Evolutionary conservation across 2,329 filamentous ascomycete genomes (phyloP).

Genomic region (Amylocarpus encephaloides): DNA sequence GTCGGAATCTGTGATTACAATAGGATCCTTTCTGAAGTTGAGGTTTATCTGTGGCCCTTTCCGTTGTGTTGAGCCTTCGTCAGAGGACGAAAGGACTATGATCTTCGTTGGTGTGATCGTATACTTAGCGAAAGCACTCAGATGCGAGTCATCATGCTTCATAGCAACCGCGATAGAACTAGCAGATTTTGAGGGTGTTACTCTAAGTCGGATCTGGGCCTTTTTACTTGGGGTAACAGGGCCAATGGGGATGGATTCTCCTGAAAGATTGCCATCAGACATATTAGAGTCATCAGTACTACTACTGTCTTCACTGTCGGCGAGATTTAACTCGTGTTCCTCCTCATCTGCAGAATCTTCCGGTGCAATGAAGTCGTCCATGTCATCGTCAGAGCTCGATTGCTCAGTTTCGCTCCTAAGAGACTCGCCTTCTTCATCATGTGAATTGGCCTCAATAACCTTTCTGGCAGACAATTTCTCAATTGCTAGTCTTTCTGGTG

Average conservation of each 20-base stretch:
- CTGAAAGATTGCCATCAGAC: slow-evolving; percentile 10
- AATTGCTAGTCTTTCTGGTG: slow-evolving; percentile 31
- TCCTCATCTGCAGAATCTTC: slow-evolving; percentile 13
- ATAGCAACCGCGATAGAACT: neutral
- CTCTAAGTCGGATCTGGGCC: neutral
- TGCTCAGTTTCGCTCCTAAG: slow-evolving; percentile 19
- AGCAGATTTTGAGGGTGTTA: neutral
- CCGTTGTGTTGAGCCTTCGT: neutral
- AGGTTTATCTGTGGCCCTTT: too few species aligned
- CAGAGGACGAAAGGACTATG: neutral
- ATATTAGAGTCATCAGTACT: slow-evolving; percentile 10
- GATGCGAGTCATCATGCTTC: too few species aligned
- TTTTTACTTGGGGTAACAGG: neutral
- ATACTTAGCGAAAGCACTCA: too few species aligned
- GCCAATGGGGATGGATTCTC: neutral
- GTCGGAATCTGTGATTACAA: slow-evolving; percentile 16
- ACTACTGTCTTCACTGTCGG: slow-evolving; percentile 21
- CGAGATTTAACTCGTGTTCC: slow-evolving; percentile 21
- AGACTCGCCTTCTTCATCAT: slow-evolving; percentile 22
- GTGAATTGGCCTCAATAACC: slow-evolving; percentile 1
- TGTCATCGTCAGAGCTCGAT: slow-evolving; percentile 37
- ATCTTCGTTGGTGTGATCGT: too few species aligned
- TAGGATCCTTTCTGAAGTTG: slow-evolving; percentile 1
- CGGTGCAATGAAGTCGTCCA: slow-evolving; percentile 45
- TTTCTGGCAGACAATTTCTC: neutral